Base-by-base conservation (phyloP, 495 filamentous ascomycete genomes). In the Hypoxylon intermedium region DNA sequence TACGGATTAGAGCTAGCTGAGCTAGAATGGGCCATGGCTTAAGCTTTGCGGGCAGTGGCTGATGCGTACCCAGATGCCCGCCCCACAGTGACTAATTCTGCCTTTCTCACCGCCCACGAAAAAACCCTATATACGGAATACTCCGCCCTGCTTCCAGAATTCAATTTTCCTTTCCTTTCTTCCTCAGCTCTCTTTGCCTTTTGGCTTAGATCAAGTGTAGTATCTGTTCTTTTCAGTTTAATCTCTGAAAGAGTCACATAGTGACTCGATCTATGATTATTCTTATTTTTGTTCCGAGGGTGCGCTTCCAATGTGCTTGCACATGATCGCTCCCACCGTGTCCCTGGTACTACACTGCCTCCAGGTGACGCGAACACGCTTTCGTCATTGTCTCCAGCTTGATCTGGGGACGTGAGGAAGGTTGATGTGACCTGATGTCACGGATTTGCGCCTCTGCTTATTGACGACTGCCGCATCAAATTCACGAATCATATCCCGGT, bases 171-270 rank as follows among this genome's bases (percentile, higher is more conserved):
- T 2, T 15, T 37, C 34, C n/a, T 37, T 37, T 37, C 34, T 37
- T 44, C 51, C 34, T 53, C 38, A 45, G 72, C 75, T 78, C 74
- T 75, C 74, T 77, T 78, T 79, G 83, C 85, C 85, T 85, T 85
- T 86, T 88, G 86, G 86, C 86, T 89, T 88, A 94, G 90, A 93
- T 94, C 91, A 93, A 93, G 91, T 94, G 90, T 94, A 93, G 90
- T 94, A 42, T 51, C 36, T 42, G 24, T 52, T 30, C 49, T 52
- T 41, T 41, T 41, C 36, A 52, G 36, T 52, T 31, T 42, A 52
- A 40, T 52, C 23, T 52, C 36, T 41, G 26, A 21, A 41, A 42
- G 49, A 52, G 36, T 52, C 36, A 43, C 37, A 53, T 34, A 23
- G 37, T 53, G 50, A 43, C 50, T 53, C 37, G 12, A 23, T 43